Base-by-base conservation (phyloP, 306 rosid species). In the Trifolium dubium region DNA sequence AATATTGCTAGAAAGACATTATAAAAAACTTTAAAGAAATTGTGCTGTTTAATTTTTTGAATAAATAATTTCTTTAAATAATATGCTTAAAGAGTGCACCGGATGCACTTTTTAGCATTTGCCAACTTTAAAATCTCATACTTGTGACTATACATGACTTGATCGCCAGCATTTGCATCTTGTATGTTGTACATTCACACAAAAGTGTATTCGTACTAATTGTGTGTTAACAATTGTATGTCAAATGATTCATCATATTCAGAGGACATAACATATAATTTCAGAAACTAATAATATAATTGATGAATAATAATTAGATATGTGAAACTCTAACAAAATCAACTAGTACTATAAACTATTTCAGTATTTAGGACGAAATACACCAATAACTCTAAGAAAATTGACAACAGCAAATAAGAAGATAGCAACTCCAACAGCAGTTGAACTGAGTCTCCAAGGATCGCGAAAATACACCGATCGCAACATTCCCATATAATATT, bases 401-500 rank as follows among this genome's bases (percentile, higher is more conserved):
- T 73, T 79, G 2, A 73, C 10, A 40, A 40, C 2, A 40, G 80
- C 37, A 53, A 80, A 74, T 12, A 80, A 50, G 60, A 74, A 80
- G 53, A 80, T 2, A 40, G 67, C 60, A 74, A 53, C 15, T 68
- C 83, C 80, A 5, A 74, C 83, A 6, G 69, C 23, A 32, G 72
- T 61, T 61, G 72, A 80, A 12, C 77, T 68, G 40, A 73, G 6
- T 37, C 79, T 73, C 83, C 79, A 79, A 59, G 79, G 83, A 35
- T 79, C 75, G 18, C 83, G 80, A 19, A 68, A 74, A 19, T 69
- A 80, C 3, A 74, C 67, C 4, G 76, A 67, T 10, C 15, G 67
- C 3, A 80, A 8, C 76, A 37, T 40, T 6, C 83, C 83, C 83
- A 80, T 80, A 32, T 59, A 60, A 13, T 30, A 49, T 32, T 68